Conservation (phyloP, 495 filamentous ascomycete species). For the Bacidia rubella region DNA sequence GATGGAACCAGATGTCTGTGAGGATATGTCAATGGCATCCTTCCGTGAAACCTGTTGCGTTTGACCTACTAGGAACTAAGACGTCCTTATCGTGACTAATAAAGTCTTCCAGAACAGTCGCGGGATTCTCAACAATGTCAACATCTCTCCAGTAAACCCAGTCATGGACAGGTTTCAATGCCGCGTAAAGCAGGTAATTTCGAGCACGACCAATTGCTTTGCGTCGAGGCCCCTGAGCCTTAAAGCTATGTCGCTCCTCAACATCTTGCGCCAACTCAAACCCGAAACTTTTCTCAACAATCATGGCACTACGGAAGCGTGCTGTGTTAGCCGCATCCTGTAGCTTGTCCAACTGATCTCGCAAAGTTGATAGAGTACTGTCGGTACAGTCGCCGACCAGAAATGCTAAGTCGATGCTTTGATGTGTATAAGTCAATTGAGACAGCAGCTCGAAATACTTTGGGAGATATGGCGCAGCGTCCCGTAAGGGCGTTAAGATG, state of each 20-base stretch:
- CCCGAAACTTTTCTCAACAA: conserved; percentile 67
- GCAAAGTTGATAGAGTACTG: conserved; percentile 55
- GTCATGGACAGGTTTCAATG: conserved; percentile 62
- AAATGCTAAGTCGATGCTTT: conserved; percentile 69
- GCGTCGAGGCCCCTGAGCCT: conserved; percentile 58
- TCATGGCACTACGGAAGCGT: conserved; percentile 51
- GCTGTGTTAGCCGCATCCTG: conserved; percentile 48
- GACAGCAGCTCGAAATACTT: conserved; percentile 66
- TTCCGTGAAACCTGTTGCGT: neutral
- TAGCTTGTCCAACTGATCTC: conserved; percentile 53
- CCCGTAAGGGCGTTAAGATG: conserved; percentile 65
- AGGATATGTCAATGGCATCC: no score
- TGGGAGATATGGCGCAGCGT: conserved; percentile 52
- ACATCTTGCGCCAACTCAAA: conserved; percentile 47
- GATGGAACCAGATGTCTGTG: conserved; percentile 77
- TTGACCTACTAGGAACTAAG: conserved; percentile 59
- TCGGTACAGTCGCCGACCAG: conserved; percentile 63
- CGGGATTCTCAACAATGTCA: conserved; percentile 64
- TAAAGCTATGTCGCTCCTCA: conserved; percentile 55
- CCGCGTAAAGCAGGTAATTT: conserved; percentile 58
- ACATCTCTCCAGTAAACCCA: conserved; percentile 86
- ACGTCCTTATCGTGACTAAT: conserved; percentile 65
- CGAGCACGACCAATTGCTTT: conserved; percentile 63
- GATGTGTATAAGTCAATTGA: conserved; percentile 64
- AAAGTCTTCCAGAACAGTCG: conserved; percentile 63